phyloP scores from a whole-genome alignment of 2,329 filamentous ascomycete genomes.

The Pseudofabraea citricarpa region DNA sequence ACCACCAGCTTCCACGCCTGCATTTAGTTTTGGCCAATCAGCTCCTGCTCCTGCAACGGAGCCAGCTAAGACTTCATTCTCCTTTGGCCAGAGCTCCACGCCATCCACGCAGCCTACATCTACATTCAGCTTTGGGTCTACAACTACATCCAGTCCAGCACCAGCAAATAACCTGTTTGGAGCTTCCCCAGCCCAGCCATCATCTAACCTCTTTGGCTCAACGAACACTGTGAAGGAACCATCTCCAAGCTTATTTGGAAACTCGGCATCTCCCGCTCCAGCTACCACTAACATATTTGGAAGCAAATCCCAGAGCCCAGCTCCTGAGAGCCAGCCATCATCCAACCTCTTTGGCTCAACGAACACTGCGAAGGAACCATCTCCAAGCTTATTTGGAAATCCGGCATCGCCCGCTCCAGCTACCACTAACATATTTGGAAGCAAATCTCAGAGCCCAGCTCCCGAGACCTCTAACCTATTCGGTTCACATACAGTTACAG shows the following conservation, averaged over 20 bases:
- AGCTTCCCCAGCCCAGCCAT: not conserved
- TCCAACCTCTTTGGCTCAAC: conserved; percentile 8
- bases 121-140: not conserved
- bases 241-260: not conserved
- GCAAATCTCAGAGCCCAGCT: conserved; percentile 3
- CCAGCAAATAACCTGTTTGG: not conserved
- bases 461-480: not conserved
- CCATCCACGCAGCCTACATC: not conserved
- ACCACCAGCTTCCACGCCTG: no score
- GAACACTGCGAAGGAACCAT: not conserved
- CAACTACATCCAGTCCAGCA: conserved; percentile 1
- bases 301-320: not conserved
- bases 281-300: no score
- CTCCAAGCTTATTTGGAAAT: not conserved
- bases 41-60: not conserved
- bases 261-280: not conserved
- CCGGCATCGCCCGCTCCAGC: conserved; percentile 3
- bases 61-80: conserved; percentile 6
- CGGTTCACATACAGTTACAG: not conserved
- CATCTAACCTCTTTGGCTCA: not conserved
- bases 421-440: conserved; percentile 7
- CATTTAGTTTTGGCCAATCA: conserved; percentile 1
- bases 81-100: not conserved
- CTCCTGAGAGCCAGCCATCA: not conserved
- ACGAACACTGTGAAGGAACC: not conserved